Base-by-base conservation (phyloP, 441 rosid genomes). In the Adansonia madagascariensis region DNA sequence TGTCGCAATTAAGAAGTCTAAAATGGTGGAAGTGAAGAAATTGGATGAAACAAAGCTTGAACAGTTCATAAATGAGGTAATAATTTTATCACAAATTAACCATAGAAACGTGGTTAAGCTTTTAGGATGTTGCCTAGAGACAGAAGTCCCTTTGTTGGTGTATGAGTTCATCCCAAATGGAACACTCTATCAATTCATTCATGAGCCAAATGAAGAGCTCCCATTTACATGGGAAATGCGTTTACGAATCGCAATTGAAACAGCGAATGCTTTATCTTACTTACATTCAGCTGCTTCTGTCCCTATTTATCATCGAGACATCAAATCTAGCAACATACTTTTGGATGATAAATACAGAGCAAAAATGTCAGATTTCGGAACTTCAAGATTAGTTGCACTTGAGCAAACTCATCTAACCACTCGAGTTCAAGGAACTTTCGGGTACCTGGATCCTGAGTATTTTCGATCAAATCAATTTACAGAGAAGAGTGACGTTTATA, bases 1-100 rank as follows among this genome's bases (percentile, higher is more conserved):
- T 12, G 79, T 85, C 3, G 85, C 85, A 3, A 73, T 85, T 49
- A 85, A 85, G 60, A 85, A 80, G 27, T 68, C 64, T 9, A 72
- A 35, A 11, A 9, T 17, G 43, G 10, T 63, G 20, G 47, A 8
- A 12, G 8, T 5, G n/a, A 62, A 62, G 43, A 31, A 1, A 14
- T 5, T 31, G 0, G 12, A 39, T 15, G 47, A 35, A 15, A 63
- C 3, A 11, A 63, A 41, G 5, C 8, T 22, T 14, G 2, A 62
- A 3, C 41, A 74, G 22, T 65, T 24, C 27, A 24, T 24, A 0
- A 24, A 24, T 24, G 27, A 24, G 27, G 27, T 24, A 1, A 24
- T 24, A 24, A 24, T 24, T 24, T 24, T 24, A 24, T 24, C 27
- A 24, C 27, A 24, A 1, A 24, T 24, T 24, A 24, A 24, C 27